phyloP scores from a whole-genome alignment of 495 filamentous ascomycete species.

The Talaromyces stipitatus region DNA sequence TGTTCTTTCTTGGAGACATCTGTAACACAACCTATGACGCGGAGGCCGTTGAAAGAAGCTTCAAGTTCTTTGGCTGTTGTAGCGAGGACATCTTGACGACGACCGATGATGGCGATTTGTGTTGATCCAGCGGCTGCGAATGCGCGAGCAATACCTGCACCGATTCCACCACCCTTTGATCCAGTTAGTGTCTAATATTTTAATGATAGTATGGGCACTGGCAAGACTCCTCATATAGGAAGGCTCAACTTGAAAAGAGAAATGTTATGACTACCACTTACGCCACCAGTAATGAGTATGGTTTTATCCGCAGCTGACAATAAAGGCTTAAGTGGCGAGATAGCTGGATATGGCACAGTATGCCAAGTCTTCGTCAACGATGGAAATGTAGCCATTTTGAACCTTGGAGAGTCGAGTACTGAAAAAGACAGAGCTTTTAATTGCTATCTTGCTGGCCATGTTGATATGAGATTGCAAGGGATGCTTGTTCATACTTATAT shows the following conservation, averaged over 20 bases:
- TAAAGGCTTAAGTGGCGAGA: slow-evolving; percentile 22
- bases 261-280: neutral
- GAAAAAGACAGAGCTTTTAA: neutral
- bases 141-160: slow-evolving; percentile 16
- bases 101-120: slow-evolving; percentile 16
- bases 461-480: neutral
- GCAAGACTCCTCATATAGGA: neutral
- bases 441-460: neutral
- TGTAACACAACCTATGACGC: neutral
- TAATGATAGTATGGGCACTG: neutral
- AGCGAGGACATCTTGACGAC: neutral
- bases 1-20: neutral
- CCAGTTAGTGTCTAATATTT: neutral
- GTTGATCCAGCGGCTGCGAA: slow-evolving; percentile 30
- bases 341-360: slow-evolving; percentile 25
- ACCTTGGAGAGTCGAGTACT: neutral
- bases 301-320: slow-evolving; percentile 25
- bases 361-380: slow-evolving; percentile 9
- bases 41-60: neutral
- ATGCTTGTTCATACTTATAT: neutral
- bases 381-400: slow-evolving; percentile 1
- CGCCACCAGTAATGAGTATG: slow-evolving; percentile 35
- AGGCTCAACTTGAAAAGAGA: too few relatives aligned
- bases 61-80: neutral
- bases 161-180: slow-evolving; percentile 17